Evolutionary conservation across 169 alveolate genomes (phyloP).

Genomic region (Perkinsus olseni): DNA sequence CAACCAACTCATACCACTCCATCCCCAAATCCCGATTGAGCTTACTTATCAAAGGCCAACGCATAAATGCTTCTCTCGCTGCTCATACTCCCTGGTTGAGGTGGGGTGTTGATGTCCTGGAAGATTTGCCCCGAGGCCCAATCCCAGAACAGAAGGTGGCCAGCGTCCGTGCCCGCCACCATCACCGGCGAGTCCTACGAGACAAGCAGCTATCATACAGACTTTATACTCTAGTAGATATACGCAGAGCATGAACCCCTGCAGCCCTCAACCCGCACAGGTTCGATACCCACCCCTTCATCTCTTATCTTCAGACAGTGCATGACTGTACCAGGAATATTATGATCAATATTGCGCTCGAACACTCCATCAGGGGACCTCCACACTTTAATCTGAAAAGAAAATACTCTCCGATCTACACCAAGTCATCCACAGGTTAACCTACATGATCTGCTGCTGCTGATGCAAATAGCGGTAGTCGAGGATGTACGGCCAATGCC

Average conservation of each 20-base stretch:
- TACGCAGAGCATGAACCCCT: too few species aligned
- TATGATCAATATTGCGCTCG: not conserved
- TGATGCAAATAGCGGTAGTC: slow-evolving; percentile 68
- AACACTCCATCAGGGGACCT: slow-evolving; percentile 7
- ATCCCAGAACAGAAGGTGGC: slow-evolving; percentile 71
- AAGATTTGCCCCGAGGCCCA: slow-evolving; percentile 70
- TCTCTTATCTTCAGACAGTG: not conserved
- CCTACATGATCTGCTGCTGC: slow-evolving; percentile 71
- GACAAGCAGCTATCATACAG: slow-evolving; percentile 41
- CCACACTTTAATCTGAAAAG: slow-evolving; percentile 47
- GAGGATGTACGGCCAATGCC: slow-evolving; percentile 59
- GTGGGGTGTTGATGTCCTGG: slow-evolving; percentile 46
- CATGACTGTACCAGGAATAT: not conserved
- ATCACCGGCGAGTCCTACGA: slow-evolving; percentile 54
- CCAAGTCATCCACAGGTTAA: slow-evolving; percentile 28
- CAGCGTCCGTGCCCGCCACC: slow-evolving; percentile 73
- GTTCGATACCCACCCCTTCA: not conserved
- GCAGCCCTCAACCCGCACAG: too few species aligned
- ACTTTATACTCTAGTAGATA: slow-evolving; percentile 49
- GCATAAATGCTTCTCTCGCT: slow-evolving; percentile 74
- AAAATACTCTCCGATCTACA: not conserved
- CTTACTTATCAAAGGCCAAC: slow-evolving; percentile 56
- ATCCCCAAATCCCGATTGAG: too few species aligned
- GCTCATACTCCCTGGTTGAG: slow-evolving; percentile 74
- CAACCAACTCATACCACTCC: too few species aligned